These are phyloP conservation scores for Hypoxylon rubiginosum DNA, from an alignment of 2,329 filamentous ascomycete species.

Conservation along the genomic window DNA sequence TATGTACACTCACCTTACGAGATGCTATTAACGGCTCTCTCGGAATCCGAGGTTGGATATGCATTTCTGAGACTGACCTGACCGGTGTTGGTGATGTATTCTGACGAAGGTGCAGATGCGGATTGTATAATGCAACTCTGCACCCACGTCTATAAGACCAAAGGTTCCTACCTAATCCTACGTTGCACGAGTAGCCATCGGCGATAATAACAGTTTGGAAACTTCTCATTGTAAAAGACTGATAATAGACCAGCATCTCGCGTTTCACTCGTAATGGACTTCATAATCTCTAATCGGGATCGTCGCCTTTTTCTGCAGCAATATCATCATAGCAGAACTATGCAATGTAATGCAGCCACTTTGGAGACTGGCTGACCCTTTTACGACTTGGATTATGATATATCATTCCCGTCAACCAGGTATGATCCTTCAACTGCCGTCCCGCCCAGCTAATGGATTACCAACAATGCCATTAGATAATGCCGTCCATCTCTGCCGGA, in stretches of 20 bases:
- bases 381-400: constrained; percentile 25
- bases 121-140: neutral
- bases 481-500: constrained; percentile 22
- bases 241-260: neutral
- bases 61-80: neutral
- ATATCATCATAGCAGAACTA: constrained; percentile 17
- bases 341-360: constrained; percentile 31
- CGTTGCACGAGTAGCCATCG: neutral
- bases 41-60: constrained; percentile 13
- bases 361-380: constrained; percentile 7
- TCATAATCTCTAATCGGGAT: neutral
- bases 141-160: constrained; percentile 1
- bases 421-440: constrained; percentile 17
- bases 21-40: constrained; percentile 13
- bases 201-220: neutral
- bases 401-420: constrained; percentile 41
- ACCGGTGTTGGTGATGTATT: neutral
- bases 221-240: neutral
- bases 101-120: constrained; percentile 6
- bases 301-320: constrained; percentile 10
- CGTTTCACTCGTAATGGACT: neutral
- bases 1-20: neutral
- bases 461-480: constrained; percentile 9
- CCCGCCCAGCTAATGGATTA: constrained; percentile 15
- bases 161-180: neutral